Evolutionary conservation across 768 basidiomycete species (phyloP), one percentile per base, ranked within the genome.

Genomic region (Tricholoma hemisulphureum): DNA sequence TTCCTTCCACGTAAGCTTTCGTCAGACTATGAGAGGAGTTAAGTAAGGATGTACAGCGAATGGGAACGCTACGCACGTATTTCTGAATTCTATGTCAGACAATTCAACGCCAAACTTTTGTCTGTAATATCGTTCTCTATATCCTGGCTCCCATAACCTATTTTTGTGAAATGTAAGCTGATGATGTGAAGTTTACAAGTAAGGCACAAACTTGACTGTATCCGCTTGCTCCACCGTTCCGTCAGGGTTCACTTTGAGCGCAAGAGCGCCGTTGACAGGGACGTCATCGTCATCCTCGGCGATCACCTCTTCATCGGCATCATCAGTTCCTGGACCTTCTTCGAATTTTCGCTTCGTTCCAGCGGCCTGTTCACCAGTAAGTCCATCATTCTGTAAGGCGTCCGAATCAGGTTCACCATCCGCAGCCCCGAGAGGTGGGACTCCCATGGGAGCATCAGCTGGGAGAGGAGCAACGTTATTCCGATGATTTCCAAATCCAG

Each of bases 121-220:
- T 46, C 82, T 80, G 65, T 99, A 99, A 70, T 99, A 99, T 37
- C 97, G 85, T 63, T 95, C 93, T 69, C 85, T 87, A 73, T 99
- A 99, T 24, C 96, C 97, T 1, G 95, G 87, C 71, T 98, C 95
- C 87, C 93, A 99, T 20, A 98, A 76, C 68, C 96, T 98, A 64
- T 10, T 6, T 5, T 51, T 58, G 23, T 59, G 54, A 48, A 57
- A 37, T 13, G 52, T 59, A 57, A 62, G 52, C n/a, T 45, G 3
- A 18, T 52, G 26, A 48, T 34, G 7, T 46, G 20, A 39, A 6
- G 48, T 32, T 11, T n/a, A 41, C 49, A 37, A 45, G 21, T 43
- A 54, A 18, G 23, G 61, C 31, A 49, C 89, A 63, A 72, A 95
- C 95, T 88, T 88, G 64, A 99, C 93, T 34, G 85, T 88, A 67